Evolutionary conservation across 371 early-diverging fungal species (phyloP), one percentile per base, ranked within the genome.

Genomic region (Synchytrium microbalum): DNA sequence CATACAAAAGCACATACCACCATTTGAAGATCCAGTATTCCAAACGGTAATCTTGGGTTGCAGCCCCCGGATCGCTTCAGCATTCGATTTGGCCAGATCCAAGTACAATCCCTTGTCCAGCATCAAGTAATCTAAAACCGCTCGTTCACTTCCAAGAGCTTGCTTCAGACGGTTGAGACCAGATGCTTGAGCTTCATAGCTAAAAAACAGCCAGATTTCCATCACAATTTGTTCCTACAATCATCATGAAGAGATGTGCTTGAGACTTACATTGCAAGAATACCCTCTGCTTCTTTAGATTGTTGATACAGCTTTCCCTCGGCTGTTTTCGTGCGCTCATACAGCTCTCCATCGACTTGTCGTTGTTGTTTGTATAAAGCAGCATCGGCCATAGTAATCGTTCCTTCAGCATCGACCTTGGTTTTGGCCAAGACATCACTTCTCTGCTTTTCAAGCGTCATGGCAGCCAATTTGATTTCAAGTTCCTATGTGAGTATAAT

Each of bases 1-100:
- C 56, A 60, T 60, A 61, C 52, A 61, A 51, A 58, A 60, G 13
- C 23, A 13, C 53, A 10, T 58, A 58, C 10, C 60, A 24, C 64
- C 55, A 16, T 30, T 33, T 25, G 32, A 32, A 54, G 54, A 63
- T 5, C 79, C 81, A 24, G 78, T 80, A 65, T 72, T 80, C 82
- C 82, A 82, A 23, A 82, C 77, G 19, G 77, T 75, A 64, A 82
- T 78, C 67, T 79, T 80, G 54, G 82, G 82, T 23, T 38, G 66
- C 19, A 82, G 73, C 5, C 80, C 80, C 55, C 68, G 69, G 65
- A 82, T 70, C 5, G 82, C 82, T 26, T 73, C 68, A 54, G 81
- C 80, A 67, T 82, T 82, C 57, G 72, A 64, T 33, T 69, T 64
- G 58, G 82, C 82, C 30, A 82, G 71, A 8, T 78, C 72, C 38